A percentile compares a stretch with the other conserved stretches of the same genome.
phyloP scores from a whole-genome alignment of 2,329 filamentous ascomycete genomes.

The Drechmeria coniospora region DNA sequence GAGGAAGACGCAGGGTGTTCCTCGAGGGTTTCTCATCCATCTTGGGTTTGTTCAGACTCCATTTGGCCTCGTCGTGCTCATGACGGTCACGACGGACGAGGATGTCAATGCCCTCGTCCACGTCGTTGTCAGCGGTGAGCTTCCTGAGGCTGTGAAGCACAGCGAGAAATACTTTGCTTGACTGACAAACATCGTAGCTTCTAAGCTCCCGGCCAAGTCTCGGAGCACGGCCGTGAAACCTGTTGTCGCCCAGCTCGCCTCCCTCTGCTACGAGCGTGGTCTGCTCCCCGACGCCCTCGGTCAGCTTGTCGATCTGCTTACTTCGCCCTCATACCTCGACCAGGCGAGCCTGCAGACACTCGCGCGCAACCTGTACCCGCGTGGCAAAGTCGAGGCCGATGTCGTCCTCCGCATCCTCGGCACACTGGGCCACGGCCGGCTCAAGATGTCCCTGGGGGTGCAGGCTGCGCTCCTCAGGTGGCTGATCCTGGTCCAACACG shows the following conservation, averaged over 20 bases:
- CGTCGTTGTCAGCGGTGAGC: constrained; percentile 19
- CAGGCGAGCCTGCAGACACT: constrained; percentile 57
- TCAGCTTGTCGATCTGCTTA: constrained; percentile 51
- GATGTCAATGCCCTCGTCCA: constrained; percentile 20
- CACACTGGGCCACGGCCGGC: constrained; percentile 60
- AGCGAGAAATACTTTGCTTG: background rate
- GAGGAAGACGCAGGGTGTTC: too few relatives aligned
- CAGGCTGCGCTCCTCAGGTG: constrained; percentile 62
- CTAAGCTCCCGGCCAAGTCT: constrained; percentile 48
- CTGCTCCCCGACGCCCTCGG: constrained; percentile 44
- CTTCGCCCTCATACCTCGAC: constrained; percentile 53
- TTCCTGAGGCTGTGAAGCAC: constrained; percentile 2
- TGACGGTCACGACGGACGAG: constrained; percentile 13
- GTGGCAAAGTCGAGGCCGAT: constrained; percentile 43
- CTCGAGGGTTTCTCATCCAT: too few relatives aligned
- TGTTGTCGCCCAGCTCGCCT: constrained; percentile 46
- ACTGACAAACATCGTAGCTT: constrained; percentile 32
- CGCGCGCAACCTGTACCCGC: constrained; percentile 62
- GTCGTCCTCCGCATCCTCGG: constrained; percentile 52
- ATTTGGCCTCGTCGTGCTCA: background rate
- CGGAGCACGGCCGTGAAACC: constrained; percentile 46
- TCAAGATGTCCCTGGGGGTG: constrained; percentile 55
- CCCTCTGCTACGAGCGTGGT: constrained; percentile 51
- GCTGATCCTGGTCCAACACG: constrained; percentile 62
- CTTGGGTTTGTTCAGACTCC: too few relatives aligned